Evolutionary conservation across 208 protist genomes (phyloP), one percentile per base, ranked within the genome.

Genomic region (Sergeia podlipaevii): DNA sequence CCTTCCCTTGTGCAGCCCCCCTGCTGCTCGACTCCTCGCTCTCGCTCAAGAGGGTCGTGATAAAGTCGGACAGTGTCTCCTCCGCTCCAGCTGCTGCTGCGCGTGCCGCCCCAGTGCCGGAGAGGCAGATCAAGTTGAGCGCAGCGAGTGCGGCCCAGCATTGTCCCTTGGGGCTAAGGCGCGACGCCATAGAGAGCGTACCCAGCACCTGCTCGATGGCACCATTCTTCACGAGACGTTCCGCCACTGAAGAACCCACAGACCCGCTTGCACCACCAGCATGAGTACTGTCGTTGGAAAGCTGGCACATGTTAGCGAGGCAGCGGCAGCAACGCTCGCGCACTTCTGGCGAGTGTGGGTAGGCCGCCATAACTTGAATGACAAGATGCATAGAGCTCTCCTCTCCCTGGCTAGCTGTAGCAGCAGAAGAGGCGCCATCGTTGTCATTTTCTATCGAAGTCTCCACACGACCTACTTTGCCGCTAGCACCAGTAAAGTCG

Each of bases 251-350:
- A 26, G 28, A 10, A 24, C 24, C 3, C 8, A 21, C 8, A 21
- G 37, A 20, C 33, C 11, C 23, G 26, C 4, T 27, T 10, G 27
- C 27, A 10, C 30, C 28, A 17, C 15, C 13, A 18, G 24, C 27
- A 18, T 8, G 27, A 8, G 60, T 8, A 43, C 23, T 24, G 17
- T 48, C 49, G 15, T 54, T 37, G 34, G 46, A 44, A 15, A 89
- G 70, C 34, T 83, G 80, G 51, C 79, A 91, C 51, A 91, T 66
- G 66, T 93, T 93, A 21, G 86, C 82, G 41, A 93, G 63, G 49
- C 82, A 90, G 33, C 86, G 82, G 56, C 82, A 90, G 70, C 82
- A 84, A 8, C 65, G 55, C 60, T 85, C 86, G 38, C 86, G 77
- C 10, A 91, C 57, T 32, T 66, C 46, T 1, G 58, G 47, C 42